phyloP scores from a whole-genome alignment of 371 early-diverging fungal genomes.

The Mucor piriformis region DNA sequence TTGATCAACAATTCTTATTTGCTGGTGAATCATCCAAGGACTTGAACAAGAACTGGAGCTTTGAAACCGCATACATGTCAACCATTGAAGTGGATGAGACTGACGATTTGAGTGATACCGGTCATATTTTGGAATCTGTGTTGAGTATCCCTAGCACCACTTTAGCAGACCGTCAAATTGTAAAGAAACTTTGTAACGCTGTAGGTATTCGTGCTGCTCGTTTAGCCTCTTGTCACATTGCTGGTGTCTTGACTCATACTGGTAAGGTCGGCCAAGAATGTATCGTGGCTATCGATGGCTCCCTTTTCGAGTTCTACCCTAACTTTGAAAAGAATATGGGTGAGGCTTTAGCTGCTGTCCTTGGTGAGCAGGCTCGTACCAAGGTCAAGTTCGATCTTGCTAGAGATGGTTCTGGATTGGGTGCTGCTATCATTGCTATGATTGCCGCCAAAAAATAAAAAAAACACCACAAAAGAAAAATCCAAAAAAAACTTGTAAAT shows the following conservation, averaged over 20 bases:
- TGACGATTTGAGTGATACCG: conserved; percentile 64
- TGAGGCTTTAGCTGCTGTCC: conserved; percentile 67
- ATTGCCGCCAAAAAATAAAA: conserved; percentile 33
- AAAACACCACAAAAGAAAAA: too few relatives aligned
- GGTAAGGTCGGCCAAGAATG: conserved; percentile 58
- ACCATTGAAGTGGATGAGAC: conserved; percentile 83
- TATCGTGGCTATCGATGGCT: conserved; percentile 80
- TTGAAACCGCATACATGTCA: conserved; percentile 92
- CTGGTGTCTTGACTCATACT: conserved; percentile 70
- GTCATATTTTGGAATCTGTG: conserved; percentile 76
- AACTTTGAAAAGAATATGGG: conserved; percentile 80
- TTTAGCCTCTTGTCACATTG: conserved; percentile 80
- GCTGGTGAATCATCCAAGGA: conserved; percentile 65
- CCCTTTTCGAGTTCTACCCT: conserved; percentile 90
- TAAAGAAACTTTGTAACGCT: conserved; percentile 75
- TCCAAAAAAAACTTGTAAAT: background rate
- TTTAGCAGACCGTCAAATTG: conserved; percentile 79
- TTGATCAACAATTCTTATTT: conserved; percentile 47
- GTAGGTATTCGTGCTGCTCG: conserved; percentile 91
- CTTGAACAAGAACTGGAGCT: conserved; percentile 75
- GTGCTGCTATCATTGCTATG: conserved; percentile 56
- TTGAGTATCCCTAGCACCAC: conserved; percentile 70
- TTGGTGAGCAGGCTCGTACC: conserved; percentile 60
- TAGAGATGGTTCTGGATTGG: conserved; percentile 52
- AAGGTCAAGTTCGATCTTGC: conserved; percentile 46